A percentile compares a stretch with the other conserved stretches of the same genome.
phyloP scores from a whole-genome alignment of 2,329 filamentous ascomycete genomes.

The Fusarium irregulare region DNA sequence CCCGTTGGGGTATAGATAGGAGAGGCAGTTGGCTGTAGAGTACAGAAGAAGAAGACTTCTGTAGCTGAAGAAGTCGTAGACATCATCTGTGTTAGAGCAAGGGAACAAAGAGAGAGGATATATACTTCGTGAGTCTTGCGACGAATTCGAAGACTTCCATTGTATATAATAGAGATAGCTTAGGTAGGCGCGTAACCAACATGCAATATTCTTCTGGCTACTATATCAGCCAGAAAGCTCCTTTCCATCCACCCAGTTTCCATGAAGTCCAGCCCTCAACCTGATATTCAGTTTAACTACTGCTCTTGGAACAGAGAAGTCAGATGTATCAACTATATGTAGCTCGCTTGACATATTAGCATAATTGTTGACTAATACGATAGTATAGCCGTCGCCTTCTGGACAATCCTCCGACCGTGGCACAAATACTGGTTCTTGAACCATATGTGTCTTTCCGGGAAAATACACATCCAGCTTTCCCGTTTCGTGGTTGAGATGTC shows the following conservation, averaged over 20 bases:
- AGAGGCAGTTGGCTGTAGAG: not conserved
- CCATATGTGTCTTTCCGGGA: not conserved
- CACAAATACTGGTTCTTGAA: not conserved
- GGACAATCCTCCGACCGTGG: not conserved
- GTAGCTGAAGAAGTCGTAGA: not conserved
- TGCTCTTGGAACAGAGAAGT: not conserved
- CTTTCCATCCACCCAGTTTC: not conserved
- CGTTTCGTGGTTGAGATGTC: not conserved
- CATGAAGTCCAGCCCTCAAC: not conserved
- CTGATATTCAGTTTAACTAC: not conserved
- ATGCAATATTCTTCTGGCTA: rapidly evolving
- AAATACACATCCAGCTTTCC: not conserved
- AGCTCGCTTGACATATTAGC: not conserved
- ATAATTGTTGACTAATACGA: not conserved
- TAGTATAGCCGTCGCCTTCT: not conserved
- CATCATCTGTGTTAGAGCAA: rapidly evolving
- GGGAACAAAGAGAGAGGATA: rapidly evolving
- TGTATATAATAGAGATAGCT: not conserved
- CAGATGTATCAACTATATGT: not conserved
- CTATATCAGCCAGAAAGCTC: not conserved
- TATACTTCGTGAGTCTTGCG: not conserved
- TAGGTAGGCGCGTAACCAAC: rapidly evolving
- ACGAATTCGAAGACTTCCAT: rapidly evolving
- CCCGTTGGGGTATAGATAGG: rapidly evolving
- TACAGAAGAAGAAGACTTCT: rapidly evolving